Evolutionary conservation across 768 basidiomycete species (phyloP), one percentile per base, ranked within the genome.

Genomic region (Serendipita indica): DNA sequence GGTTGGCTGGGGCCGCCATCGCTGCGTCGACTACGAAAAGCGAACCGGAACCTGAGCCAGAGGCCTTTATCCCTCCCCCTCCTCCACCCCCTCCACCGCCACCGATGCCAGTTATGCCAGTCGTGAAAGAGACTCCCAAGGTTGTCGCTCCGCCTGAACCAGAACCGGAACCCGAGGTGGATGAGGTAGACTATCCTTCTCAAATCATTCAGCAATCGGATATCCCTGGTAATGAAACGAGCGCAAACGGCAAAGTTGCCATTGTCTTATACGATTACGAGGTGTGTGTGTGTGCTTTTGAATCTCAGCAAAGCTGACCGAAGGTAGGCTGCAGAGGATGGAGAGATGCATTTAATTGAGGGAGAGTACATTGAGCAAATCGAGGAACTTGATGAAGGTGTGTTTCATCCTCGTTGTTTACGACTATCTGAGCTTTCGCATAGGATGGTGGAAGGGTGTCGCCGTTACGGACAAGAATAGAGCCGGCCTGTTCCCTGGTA

Each of bases 381-480:
- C 46, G 87, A 91, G 69, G 82, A 88, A 69, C 70, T 89, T 14
- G 89, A 85, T 63, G 86, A 89, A 64, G 87, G 71, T 72, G 49
- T 33, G 33, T 30, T 58, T 16, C 4, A 7, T 60, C 39, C 43
- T 33, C 7, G 14, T 25, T 57, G 32, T 18, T 16, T 41, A n/a
- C 20, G 27, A 1, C 27, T 35, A 18, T 7, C 18, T 14, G 12
- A 28, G 18, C 25, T 14, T 27, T 7, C 35, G 18, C 33, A 2
- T 61, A 68, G 75, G 88, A 3, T 98, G 93, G 93, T 96, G 92
- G 93, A 78, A 74, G 60, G 93, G 89, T 20, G 73, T 81, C 52
- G 83, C 82, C 30, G 71, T 75, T 39, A 77, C 74, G 22, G 90
- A 89, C 3, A 41, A 65, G 2, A 83, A 85, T 72, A 74, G 49